Evolutionary conservation across 768 basidiomycete genomes (phyloP).

Genomic region (Boletus vinaceobasis): DNA sequence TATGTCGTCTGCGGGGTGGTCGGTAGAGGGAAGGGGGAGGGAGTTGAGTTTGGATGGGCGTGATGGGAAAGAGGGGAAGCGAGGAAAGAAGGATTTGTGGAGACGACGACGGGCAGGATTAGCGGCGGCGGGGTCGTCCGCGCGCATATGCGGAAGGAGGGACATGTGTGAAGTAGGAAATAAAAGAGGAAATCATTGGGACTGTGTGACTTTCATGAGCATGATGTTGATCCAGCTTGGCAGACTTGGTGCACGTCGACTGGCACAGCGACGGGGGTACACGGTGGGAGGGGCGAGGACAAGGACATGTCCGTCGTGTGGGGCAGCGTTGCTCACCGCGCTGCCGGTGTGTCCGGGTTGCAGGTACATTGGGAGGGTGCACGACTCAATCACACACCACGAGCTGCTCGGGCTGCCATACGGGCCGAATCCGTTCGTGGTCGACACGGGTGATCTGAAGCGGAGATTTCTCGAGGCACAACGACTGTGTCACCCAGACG

Average conservation of each 20-base stretch:
- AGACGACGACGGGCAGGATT: conserved; percentile 49
- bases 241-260: conserved; percentile 4
- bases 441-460: conserved; percentile 61
- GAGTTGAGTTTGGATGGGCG: conserved; percentile 3
- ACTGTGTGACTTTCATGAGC: conserved; percentile 2
- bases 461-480: conserved; percentile 69
- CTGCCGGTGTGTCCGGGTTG: conserved; percentile 78
- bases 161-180: conserved; percentile 9
- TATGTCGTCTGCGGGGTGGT: conserved; percentile 23
- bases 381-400: conserved; percentile 56
- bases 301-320: conserved; percentile 60
- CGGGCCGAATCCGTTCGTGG: conserved; percentile 63
- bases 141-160: conserved; percentile 38
- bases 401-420: conserved; percentile 64
- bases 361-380: conserved; percentile 58
- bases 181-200: background rate
- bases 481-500: conserved; percentile 80
- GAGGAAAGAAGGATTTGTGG: conserved; percentile 33
- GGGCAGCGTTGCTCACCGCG: conserved; percentile 51
- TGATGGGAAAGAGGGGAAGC: conserved; percentile 33
- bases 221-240: conserved; percentile 18
- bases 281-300: conserved; percentile 3
- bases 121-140: conserved; percentile 41
- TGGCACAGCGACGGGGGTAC: conserved; percentile 17
- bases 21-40: background rate